Conservation (phyloP, 1,284 basidiomycete genomes). For the Microbotryomycetes sp. region DNA sequence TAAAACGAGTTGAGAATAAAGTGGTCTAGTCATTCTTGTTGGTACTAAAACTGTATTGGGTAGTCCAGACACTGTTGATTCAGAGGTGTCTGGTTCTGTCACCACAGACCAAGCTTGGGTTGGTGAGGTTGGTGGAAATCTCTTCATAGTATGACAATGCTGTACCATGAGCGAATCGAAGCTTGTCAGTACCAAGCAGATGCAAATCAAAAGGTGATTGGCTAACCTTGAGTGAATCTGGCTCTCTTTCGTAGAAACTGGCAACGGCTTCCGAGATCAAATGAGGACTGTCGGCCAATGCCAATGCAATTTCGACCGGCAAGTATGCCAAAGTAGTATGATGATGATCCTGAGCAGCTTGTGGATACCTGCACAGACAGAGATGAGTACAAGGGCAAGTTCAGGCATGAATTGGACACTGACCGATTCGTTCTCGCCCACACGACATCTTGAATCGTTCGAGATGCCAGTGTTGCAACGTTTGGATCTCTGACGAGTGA, state of each 20-base stretch:
- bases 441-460: constrained; percentile 53
- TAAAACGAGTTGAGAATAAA: constrained; percentile 83
- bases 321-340: constrained; percentile 75
- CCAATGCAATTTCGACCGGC: constrained; percentile 67
- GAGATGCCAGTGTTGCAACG: constrained; percentile 55
- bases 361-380: constrained; percentile 57
- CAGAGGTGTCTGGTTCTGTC: constrained; percentile 41
- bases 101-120: constrained; percentile 42
- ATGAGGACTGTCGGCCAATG: constrained; percentile 57
- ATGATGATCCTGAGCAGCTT: constrained; percentile 58
- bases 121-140: constrained; percentile 61
- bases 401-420: constrained; percentile 24
- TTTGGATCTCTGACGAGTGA: constrained; percentile 54
- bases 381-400: constrained; percentile 31
- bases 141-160: constrained; percentile 76
- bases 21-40: constrained; percentile 73
- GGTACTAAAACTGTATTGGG: constrained; percentile 42
- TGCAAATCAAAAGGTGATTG: background rate
- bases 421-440: constrained; percentile 64
- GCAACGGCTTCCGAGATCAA: constrained; percentile 80
- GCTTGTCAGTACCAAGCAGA: too few relatives aligned
- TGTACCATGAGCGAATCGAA: constrained; percentile 40
- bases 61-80: background rate
- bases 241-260: constrained; percentile 87
- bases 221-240: constrained; percentile 72